These are phyloP conservation scores for Butyriboletus loyo DNA, from an alignment of 768 basidiomycete genomes.

Conservation along the genomic window DNA sequence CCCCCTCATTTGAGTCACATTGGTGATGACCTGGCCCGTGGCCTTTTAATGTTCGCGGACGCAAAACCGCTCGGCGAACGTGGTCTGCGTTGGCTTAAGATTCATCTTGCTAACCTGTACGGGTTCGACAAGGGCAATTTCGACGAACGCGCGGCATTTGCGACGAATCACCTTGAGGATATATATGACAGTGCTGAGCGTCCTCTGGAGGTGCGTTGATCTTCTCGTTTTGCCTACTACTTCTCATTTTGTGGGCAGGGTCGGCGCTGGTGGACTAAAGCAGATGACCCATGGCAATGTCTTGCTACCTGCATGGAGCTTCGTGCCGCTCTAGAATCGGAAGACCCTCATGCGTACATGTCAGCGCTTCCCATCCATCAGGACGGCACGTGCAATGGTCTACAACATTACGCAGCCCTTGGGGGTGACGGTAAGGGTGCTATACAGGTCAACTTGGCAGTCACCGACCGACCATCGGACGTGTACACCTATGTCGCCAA, in stretches of 20 bases:
- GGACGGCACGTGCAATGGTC: constrained; percentile 96
- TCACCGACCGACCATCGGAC: constrained; percentile 84
- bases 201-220: constrained; percentile 62
- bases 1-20: constrained; percentile 95
- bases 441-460: constrained; percentile 85
- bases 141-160: constrained; percentile 84
- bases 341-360: constrained; percentile 52
- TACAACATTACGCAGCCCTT: constrained; percentile 98
- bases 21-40: constrained; percentile 89
- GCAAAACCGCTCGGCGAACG: constrained; percentile 74
- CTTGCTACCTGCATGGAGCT: constrained; percentile 91
- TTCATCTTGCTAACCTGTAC: constrained; percentile 89
- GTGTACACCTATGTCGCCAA: constrained; percentile 91
- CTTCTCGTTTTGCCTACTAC: background rate
- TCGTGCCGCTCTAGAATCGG: constrained; percentile 71
- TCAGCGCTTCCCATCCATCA: constrained; percentile 91
- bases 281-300: constrained; percentile 98
- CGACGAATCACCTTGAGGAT: constrained; percentile 67
- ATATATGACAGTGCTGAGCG: constrained; percentile 80
- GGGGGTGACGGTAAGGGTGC: constrained; percentile 91
- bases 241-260: constrained; percentile 44
- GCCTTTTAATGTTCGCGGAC: constrained; percentile 81
- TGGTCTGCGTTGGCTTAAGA: constrained; percentile 92
- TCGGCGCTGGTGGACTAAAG: constrained; percentile 80
- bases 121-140: constrained; percentile 96